Evolutionary conservation across 805 yeast genomes (phyloP), one percentile per base, ranked within the genome.

Genomic region (Metschnikowia koreensis): DNA sequence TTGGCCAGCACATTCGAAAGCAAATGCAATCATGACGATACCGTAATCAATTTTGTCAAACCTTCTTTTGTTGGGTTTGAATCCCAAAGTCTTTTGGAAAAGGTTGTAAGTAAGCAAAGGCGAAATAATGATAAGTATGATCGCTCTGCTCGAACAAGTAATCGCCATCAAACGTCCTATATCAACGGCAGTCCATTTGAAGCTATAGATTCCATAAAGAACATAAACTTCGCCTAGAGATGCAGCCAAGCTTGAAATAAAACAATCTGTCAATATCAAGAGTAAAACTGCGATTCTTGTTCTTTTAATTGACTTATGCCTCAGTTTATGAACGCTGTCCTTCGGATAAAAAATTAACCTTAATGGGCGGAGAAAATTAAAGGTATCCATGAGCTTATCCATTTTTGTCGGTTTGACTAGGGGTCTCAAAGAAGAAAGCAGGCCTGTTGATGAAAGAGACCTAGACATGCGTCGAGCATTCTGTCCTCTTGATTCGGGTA

Each of bases 401-500:
- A n/a, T 36, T 7, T 13, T 38, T 13, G 41, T 41, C 2, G 45
- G 53, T 27, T 39, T 28, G 2, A 36, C 31, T 1, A 27, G 15
- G 3, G 41, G 38, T 13, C 29, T 33, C 36, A 53, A 40, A 2
- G 53, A 46, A 5, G 55, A 27, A n/a, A 45, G 17, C 54, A 57
- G 55, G 42, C 48, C 50, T 6, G 70, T 61, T 8, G 51, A 54
- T 9, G 74, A 69, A 57, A 60, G 57, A 1, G 75, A 64, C 51
- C 86, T 76, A 0, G 89, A 79, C 61, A 79, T 79, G 38, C 64
- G 62, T 59, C 83, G 73, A 3, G 87, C 80, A 46, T 75, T 73
- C 33, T 64, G 60, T 13, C 87, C 81, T 56, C 93, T 74, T 7
- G 91, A 83, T 63, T 87, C 96, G 1, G 83, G 83, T 13, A 87